Evolutionary conservation across 371 early-diverging fungal species (phyloP).

Genomic region (Rhizomucor pusillus): DNA sequence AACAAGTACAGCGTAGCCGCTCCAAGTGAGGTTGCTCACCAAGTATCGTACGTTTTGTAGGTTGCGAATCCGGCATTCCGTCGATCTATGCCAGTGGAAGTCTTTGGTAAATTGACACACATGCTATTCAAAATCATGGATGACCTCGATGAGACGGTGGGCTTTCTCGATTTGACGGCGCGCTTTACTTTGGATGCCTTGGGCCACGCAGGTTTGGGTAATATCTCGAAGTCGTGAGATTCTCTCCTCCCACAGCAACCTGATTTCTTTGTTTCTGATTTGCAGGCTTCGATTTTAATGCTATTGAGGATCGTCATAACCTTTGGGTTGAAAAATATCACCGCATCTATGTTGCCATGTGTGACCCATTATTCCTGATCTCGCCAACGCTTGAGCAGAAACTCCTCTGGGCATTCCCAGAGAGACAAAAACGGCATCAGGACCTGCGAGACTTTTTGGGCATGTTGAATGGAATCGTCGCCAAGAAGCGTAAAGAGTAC

Average conservation of each 20-base stretch:
- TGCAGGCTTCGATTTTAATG: slow-evolving; percentile 32
- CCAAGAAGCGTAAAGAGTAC: too few species aligned
- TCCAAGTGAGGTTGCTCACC: neutral
- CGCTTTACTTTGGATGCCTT: slow-evolving; percentile 36
- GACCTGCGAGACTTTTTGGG: too few species aligned
- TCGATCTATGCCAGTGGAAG: slow-evolving; percentile 32
- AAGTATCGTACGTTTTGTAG: slow-evolving; percentile 1
- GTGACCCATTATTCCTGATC: slow-evolving; percentile 36
- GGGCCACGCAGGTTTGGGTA: slow-evolving; percentile 34
- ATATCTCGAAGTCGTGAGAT: neutral
- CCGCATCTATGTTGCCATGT: slow-evolving; percentile 15
- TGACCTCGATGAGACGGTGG: slow-evolving; percentile 7
- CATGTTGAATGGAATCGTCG: too few species aligned
- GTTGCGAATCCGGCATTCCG: slow-evolving; percentile 40
- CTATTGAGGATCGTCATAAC: slow-evolving; percentile 18
- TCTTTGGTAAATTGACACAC: slow-evolving; percentile 24
- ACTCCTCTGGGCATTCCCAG: too few species aligned
- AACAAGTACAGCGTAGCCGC: too few species aligned
- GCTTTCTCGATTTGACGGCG: slow-evolving; percentile 22
- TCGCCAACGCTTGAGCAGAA: slow-evolving; percentile 56
- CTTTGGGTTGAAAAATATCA: slow-evolving; percentile 32
- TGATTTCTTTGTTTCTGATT: neutral
- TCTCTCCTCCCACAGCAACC: neutral
- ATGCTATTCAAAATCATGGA: slow-evolving; percentile 25
- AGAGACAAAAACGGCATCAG: too few species aligned